Base-by-base conservation (phyloP, 2,329 filamentous ascomycete genomes). In the Didymosphaeria variabile region DNA sequence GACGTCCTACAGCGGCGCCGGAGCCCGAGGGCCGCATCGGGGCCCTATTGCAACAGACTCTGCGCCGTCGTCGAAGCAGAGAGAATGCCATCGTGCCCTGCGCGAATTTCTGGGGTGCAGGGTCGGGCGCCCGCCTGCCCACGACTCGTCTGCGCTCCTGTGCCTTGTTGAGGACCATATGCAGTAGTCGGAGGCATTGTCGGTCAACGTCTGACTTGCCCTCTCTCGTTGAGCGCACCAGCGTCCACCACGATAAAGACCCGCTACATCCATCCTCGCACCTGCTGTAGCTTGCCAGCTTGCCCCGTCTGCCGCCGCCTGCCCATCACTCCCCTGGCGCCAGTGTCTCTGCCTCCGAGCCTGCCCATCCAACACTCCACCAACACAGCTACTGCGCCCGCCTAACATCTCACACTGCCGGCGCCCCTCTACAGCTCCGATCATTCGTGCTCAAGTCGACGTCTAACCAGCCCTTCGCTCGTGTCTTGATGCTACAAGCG, bases 11-110 rank as follows among this genome's bases (percentile, higher is more conserved):
- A 29, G 26, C 26, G 26, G 29, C 34, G 53, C 67, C 67, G 68
- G 67, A 62, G 60, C 52, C 52, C 52, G 52, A 55, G 52, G 44
- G 19, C 40, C 26, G 54, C 54, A 29, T 38, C 42, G 34, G 54
- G 21, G 19, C 23, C 21, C 40, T 12, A 29, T 53, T 53, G 50
- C 21, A 13, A 23, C 47, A 29, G 29, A 31, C 5, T 51, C 23
- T 3, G 45, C 45, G 15, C 3, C 15, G 4, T 29, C 38, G 38
- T n/a, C 7, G 38, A 40, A n/a, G 38, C 38, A 4, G 38, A 17
- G 38, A 40, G 38, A 40, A 40, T 13, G 4, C 17, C 38, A 17
- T 40, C 17, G 38, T 40, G 38, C 13, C 26, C 26, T 29, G 15
- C 17, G 12, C 36, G 36, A 13, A 15, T 17, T 13, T 17, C 13